These are phyloP conservation scores for Penicillium sp. DNA, from an alignment of 2,329 filamentous ascomycete genomes.

Conservation along the genomic window DNA sequence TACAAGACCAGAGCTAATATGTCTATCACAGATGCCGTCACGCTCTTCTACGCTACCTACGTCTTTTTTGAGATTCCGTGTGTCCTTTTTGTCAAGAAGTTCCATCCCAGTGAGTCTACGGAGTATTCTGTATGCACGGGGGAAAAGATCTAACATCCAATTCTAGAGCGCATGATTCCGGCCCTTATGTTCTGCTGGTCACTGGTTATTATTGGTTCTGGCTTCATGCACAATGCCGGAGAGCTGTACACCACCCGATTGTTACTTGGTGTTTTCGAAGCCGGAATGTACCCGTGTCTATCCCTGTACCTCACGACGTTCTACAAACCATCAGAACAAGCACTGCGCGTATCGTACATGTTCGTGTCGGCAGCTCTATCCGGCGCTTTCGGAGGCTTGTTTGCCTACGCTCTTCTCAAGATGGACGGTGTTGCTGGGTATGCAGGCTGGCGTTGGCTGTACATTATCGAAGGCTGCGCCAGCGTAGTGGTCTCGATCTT, in stretches of 20 bases:
- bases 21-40: constrained; percentile 23
- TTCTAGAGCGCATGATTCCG: constrained; percentile 24
- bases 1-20: too few relatives aligned
- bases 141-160: neutral
- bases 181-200: constrained; percentile 34
- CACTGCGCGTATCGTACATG: constrained; percentile 21
- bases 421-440: constrained; percentile 40
- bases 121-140: neutral
- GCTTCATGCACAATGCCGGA: constrained; percentile 31
- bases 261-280: constrained; percentile 19
- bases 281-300: constrained; percentile 20
- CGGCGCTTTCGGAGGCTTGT: constrained; percentile 22
- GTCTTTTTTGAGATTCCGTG: constrained; percentile 42
- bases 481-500: constrained; percentile 35
- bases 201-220: constrained; percentile 36
- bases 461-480: constrained; percentile 43
- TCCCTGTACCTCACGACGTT: constrained; percentile 22
- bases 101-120: constrained; percentile 18
- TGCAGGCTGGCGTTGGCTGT: constrained; percentile 42
- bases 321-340: constrained; percentile 21
- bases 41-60: constrained; percentile 43
- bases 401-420: constrained; percentile 29
- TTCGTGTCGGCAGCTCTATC: constrained; percentile 21
- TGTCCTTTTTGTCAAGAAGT: constrained; percentile 38
- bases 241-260: constrained; percentile 27